Conservation (phyloP, 1,284 basidiomycete genomes). For the Fomitiporia mediterranea region DNA sequence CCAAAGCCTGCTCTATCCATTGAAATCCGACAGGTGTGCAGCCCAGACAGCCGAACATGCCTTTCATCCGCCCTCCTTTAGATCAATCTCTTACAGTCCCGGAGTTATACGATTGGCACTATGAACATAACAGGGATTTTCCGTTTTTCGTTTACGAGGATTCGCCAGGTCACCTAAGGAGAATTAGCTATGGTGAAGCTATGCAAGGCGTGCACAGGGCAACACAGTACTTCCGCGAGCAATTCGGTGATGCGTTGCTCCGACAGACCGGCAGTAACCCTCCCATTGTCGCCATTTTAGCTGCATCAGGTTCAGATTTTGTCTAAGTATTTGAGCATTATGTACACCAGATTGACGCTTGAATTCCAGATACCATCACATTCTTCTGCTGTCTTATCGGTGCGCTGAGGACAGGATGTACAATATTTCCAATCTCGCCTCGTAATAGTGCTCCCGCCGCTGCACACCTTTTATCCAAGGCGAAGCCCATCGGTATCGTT, state of each 20-base stretch:
- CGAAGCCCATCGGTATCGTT: slow-evolving; percentile 1
- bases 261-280: neutral
- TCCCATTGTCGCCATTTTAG: slow-evolving; percentile 23
- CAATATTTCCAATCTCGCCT: slow-evolving; percentile 30
- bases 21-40: no score
- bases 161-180: neutral
- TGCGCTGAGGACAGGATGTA: slow-evolving; percentile 30
- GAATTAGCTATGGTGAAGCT: slow-evolving; percentile 29
- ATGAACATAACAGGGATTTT: slow-evolving; percentile 30
- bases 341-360: neutral
- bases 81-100: slow-evolving; percentile 33
- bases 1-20: no score
- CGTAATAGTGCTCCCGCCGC: slow-evolving; percentile 31
- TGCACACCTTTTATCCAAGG: slow-evolving; percentile 27
- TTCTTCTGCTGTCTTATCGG: slow-evolving; percentile 28
- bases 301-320: slow-evolving; percentile 23
- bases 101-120: slow-evolving; percentile 35
- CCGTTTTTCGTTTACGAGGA: slow-evolving; percentile 32
- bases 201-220: slow-evolving; percentile 23
- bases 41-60: no score
- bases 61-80: slow-evolving; percentile 32
- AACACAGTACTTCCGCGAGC: slow-evolving; percentile 13
- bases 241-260: slow-evolving; percentile 3
- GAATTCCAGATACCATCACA: slow-evolving; percentile 30
- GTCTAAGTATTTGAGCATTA: neutral